These are phyloP conservation scores for Chrysoporthe austroafricana DNA, from an alignment of 2,329 filamentous ascomycete species.

Conservation along the genomic window DNA sequence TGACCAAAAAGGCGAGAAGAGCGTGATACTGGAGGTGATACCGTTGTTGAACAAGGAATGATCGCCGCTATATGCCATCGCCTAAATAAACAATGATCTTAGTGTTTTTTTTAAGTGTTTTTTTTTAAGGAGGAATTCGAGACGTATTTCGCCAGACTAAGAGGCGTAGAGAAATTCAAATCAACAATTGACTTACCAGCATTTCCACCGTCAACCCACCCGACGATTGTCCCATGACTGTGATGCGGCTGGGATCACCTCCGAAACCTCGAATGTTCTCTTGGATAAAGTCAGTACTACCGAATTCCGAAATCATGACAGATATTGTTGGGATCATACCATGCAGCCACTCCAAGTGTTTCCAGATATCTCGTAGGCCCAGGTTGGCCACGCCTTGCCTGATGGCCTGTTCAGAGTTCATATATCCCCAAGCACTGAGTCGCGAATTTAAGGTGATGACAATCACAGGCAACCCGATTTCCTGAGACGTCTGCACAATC, in stretches of 20 bases:
- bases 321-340: neutral
- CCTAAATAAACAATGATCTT: neutral
- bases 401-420: constrained; percentile 12
- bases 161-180: neutral
- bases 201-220: constrained; percentile 14
- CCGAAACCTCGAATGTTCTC: constrained; percentile 9
- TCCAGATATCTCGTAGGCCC: constrained; percentile 10
- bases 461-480: constrained; percentile 8
- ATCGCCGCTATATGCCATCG: constrained; percentile 8
- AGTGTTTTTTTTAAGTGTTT: no score
- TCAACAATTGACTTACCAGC: neutral
- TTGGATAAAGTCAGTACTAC: neutral
- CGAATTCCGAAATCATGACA: no score
- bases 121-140: neutral
- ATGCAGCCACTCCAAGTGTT: constrained; percentile 10
- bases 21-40: constrained; percentile 8
- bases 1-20: constrained; percentile 10
- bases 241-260: constrained; percentile 12
- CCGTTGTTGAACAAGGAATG: constrained; percentile 11
- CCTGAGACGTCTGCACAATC: constrained; percentile 10
- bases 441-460: constrained; percentile 8
- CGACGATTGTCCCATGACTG: constrained; percentile 11
- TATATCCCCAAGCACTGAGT: constrained; percentile 15
- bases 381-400: constrained; percentile 10
- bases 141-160: neutral